These are phyloP conservation scores for Syncephalastrum racemosum DNA, from an alignment of 371 early-diverging fungal genomes.

Conservation along the genomic window DNA sequence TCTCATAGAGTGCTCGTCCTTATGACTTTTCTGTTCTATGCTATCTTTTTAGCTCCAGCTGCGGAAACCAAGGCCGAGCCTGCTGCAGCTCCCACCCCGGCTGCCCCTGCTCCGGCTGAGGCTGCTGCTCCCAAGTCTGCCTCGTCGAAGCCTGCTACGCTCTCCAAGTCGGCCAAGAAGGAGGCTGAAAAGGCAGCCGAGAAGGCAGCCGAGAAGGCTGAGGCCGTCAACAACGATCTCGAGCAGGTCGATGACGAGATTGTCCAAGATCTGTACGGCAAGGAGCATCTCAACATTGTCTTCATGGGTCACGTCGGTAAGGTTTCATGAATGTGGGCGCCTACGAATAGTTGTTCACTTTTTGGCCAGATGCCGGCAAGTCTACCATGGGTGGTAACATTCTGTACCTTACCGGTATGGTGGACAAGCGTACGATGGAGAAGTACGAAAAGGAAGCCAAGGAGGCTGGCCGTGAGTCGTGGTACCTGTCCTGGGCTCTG, in stretches of 20 bases:
- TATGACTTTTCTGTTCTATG: too few species aligned
- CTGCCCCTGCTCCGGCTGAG: conserved; percentile 13
- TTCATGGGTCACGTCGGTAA: conserved; percentile 99
- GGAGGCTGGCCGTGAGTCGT: conserved; percentile 94
- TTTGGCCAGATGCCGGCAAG: conserved; percentile 95
- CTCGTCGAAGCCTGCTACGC: conserved; percentile 17
- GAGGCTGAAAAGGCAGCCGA: conserved; percentile 20
- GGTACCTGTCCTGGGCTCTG: conserved; percentile 98
- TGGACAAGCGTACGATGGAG: conserved; percentile 99
- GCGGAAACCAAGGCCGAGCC: conserved; percentile 9
- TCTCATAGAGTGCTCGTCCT: not conserved
- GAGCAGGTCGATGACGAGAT: conserved; percentile 55
- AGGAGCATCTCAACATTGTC: conserved; percentile 94
- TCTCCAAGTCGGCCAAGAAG: conserved; percentile 21
- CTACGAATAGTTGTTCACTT: not conserved
- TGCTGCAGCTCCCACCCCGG: conserved; percentile 1
- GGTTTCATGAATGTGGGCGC: conserved; percentile 1
- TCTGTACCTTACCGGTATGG: conserved; percentile 93
- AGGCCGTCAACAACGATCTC: conserved; percentile 20
- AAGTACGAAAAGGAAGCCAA: conserved; percentile 98
- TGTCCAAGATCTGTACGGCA: conserved; percentile 73
- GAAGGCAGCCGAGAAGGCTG: conserved; percentile 20
- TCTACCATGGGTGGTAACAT: conserved; percentile 99
- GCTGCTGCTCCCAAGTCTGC: conserved; percentile 20
- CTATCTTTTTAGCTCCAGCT: not conserved